Evolutionary conservation across 495 filamentous ascomycete genomes (phyloP), one percentile per base, ranked within the genome.

Genomic region (Xylaria scruposa): DNA sequence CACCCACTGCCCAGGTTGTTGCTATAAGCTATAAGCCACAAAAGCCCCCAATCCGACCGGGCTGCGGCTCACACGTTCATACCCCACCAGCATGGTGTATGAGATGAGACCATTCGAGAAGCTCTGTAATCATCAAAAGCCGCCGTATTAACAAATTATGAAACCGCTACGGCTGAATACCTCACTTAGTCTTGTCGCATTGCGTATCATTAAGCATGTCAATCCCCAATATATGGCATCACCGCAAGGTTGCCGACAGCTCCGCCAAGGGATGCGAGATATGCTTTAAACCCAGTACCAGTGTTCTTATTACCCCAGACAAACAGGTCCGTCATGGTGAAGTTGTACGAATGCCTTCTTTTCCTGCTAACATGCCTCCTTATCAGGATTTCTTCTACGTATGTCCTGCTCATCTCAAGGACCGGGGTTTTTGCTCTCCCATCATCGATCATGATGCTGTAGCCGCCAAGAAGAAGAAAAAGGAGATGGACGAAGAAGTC

Each of bases 351-450:
- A 13, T 29, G 15, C 54, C 17, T 60, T 21, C 56, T 67, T 38
- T 8, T 38, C 8, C 36, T 38, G 70, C 78, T 81, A 60, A 78
- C 75, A 17, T 26, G 40, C 33, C 54, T 70, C 29, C 38, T 31
- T 26, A 33, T 49, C 78, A 97, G 93, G 96, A 99, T 79, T 97
- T 93, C 84, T 98, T 99, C 81, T 97, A 97, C 78, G 87, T 95
- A 40, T 99, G 96, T 76, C 87, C 90, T 17, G 84, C 87, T 54
- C 96, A 99, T 80, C 85, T 98, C 12, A 93, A 92, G 78, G 96
- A 99, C 78, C 85, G 86, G 29, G 87, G 91, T 15, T 97, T 97
- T 80, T 94, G 91, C 77, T 89, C 88, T 17, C 91, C 95, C 15
- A 91, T 94, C 71, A 85, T 95, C 58, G 92, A 95, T 75, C 87